These are phyloP conservation scores for Austroboletus niveus DNA, from an alignment of 1,284 basidiomycete genomes.

Conservation along the genomic window DNA sequence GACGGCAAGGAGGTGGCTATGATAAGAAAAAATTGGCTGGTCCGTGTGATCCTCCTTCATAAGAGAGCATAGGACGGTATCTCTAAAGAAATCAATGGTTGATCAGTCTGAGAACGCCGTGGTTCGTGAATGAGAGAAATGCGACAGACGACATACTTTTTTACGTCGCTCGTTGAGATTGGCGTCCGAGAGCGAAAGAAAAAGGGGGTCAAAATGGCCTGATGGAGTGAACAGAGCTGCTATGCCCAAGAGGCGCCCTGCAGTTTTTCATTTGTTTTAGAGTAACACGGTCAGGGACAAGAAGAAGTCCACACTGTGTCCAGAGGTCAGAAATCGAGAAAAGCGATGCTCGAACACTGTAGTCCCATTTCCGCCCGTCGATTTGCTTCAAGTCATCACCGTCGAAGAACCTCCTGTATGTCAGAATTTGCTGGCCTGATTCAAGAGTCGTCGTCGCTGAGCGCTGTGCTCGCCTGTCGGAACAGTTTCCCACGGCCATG, in stretches of 20 bases:
- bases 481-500: no score
- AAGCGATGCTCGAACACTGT: neutral
- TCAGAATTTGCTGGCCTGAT: no score
- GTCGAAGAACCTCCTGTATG: no score
- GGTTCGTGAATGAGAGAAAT: conserved; percentile 1
- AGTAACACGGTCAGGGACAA: conserved; percentile 18
- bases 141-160: conserved; percentile 11
- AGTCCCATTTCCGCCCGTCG: neutral
- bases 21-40: conserved; percentile 4
- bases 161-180: conserved; percentile 19
- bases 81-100: conserved; percentile 4
- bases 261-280: conserved; percentile 17
- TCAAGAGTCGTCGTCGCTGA: no score
- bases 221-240: neutral
- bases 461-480: no score
- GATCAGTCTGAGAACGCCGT: conserved; percentile 13
- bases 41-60: conserved; percentile 2
- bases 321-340: conserved; percentile 5
- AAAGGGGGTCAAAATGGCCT: neutral
- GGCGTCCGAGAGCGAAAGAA: neutral
- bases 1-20: neutral
- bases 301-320: conserved; percentile 14
- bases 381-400: neutral
- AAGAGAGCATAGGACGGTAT: neutral
- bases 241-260: neutral